Percentiles rank a stretch among this genome's conserved stretches.
phyloP scores from a whole-genome alignment of 805 yeast species.

The Lachancea nothofagi region DNA sequence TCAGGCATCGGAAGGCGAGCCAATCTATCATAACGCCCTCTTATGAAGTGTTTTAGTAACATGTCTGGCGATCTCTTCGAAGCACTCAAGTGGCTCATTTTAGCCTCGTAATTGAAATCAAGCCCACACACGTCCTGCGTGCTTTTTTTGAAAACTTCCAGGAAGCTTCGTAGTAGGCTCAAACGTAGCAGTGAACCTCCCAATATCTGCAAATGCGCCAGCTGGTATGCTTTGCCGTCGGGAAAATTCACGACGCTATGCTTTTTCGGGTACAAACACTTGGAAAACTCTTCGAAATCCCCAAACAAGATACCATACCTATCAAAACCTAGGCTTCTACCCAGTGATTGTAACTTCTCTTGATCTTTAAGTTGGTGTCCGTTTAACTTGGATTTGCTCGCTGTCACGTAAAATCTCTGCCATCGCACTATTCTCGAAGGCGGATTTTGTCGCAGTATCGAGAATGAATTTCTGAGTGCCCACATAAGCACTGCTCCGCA shows the following conservation, averaged over 20 bases:
- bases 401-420: neutral
- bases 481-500: neutral
- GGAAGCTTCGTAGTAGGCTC: slow-evolving; percentile 11
- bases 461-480: neutral
- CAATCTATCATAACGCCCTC: slow-evolving; percentile 7
- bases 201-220: slow-evolving; percentile 14
- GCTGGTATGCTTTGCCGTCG: slow-evolving; percentile 10
- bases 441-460: neutral
- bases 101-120: slow-evolving; percentile 21
- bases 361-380: slow-evolving; percentile 4
- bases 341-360: slow-evolving; percentile 1
- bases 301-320: slow-evolving; percentile 10
- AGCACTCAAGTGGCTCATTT: slow-evolving; percentile 14
- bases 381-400: neutral
- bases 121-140: slow-evolving; percentile 15
- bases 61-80: slow-evolving; percentile 11
- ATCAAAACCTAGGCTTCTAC: slow-evolving; percentile 10
- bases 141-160: slow-evolving; percentile 17
- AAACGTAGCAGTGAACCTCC: slow-evolving; percentile 12
- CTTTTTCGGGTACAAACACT: slow-evolving; percentile 19
- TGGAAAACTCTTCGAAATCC: slow-evolving; percentile 12
- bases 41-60: slow-evolving; percentile 13
- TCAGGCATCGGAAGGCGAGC: slow-evolving; percentile 19
- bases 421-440: neutral
- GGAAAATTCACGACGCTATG: slow-evolving; percentile 10